Base-by-base conservation (phyloP, 2,329 filamentous ascomycete species). In the Nannizzia gypsea region DNA sequence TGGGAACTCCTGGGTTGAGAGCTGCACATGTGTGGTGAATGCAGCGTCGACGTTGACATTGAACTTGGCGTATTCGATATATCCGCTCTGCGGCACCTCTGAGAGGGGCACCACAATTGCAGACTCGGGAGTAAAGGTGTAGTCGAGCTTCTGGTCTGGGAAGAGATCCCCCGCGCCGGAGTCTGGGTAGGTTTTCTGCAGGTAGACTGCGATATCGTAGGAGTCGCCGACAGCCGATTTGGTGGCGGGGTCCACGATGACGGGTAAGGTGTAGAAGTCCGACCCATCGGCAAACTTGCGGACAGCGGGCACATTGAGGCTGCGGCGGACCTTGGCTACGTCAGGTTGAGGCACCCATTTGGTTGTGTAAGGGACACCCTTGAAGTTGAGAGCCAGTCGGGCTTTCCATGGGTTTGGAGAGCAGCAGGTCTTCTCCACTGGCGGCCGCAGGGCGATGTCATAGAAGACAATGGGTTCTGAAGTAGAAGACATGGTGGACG, bases 201-300 rank as follows among this genome's bases (percentile, higher is more conserved):
- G 74, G 65, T 85, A 81, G 26, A 78, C 70, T 5, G 84, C 84
- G 62, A 87, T 87, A 58, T 86, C 84, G 66, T 85, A 84, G 1
- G 83, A 82, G 70, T 87, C 84, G 3, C 84, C 84, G 2, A 86
- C 59, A 0, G 74, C 57, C 0, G 69, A 61, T 3, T 66, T 66
- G 0, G 76, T 78, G 17, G 65, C 59, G 0, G 73, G 67, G 57
- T 85, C 80, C 0, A 72, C 65, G 22, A 86, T 68, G 46, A 85
- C 75, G 1, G 84, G 84, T 0, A 87, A 76, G 1, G 84, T 87
- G 70, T 77, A 76, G 71, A 77, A 86, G 65, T 83, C 80, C 36
- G 71, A 73, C 46, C 82, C 83, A 64, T 86, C 78, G 63, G 74
- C 74, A 60, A 80, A 78, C 61, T 79, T 81, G 66, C 83, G 82